Conservation (phyloP, 352 stramenopile genomes). For the Pythium scleroteichum region DNA sequence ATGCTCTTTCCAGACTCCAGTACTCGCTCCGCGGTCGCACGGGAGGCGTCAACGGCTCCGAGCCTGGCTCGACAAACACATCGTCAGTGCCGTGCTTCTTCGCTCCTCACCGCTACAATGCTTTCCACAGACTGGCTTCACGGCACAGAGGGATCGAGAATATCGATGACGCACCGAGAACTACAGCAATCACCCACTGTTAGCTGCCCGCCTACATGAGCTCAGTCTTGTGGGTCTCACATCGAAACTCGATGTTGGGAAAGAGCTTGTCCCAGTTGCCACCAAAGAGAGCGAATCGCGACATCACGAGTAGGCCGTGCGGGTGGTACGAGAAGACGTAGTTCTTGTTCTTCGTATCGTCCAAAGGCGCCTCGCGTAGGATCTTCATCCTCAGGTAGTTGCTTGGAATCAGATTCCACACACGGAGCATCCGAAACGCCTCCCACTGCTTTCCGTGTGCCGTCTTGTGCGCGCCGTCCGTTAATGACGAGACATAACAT, state of each 20-base stretch:
- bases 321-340: slow-evolving; percentile 77
- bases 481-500: slow-evolving; percentile 55
- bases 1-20: slow-evolving; percentile 62
- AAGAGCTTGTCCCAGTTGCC: slow-evolving; percentile 73
- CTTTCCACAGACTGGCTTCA: slow-evolving; percentile 57
- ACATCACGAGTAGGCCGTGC: slow-evolving; percentile 73
- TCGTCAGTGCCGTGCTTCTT: no score
- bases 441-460: slow-evolving; percentile 49
- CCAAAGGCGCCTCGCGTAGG: slow-evolving; percentile 54
- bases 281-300: slow-evolving; percentile 56
- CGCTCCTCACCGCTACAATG: slow-evolving; percentile 4
- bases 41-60: slow-evolving; percentile 62
- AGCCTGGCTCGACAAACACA: slow-evolving; percentile 21
- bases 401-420: slow-evolving; percentile 48
- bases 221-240: slow-evolving; percentile 25
- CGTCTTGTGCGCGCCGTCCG: slow-evolving; percentile 48
- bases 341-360: slow-evolving; percentile 41
- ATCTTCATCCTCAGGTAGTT: slow-evolving; percentile 57
- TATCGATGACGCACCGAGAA: slow-evolving; percentile 60
- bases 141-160: slow-evolving; percentile 64
- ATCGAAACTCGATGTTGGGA: slow-evolving; percentile 42
- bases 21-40: slow-evolving; percentile 66
- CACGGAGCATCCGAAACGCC: slow-evolving; percentile 34
- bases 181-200: slow-evolving; percentile 18
- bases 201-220: background rate